Evolutionary conservation across 495 filamentous ascomycete genomes (phyloP).

Genomic region (Penicillium bialowiezense): DNA sequence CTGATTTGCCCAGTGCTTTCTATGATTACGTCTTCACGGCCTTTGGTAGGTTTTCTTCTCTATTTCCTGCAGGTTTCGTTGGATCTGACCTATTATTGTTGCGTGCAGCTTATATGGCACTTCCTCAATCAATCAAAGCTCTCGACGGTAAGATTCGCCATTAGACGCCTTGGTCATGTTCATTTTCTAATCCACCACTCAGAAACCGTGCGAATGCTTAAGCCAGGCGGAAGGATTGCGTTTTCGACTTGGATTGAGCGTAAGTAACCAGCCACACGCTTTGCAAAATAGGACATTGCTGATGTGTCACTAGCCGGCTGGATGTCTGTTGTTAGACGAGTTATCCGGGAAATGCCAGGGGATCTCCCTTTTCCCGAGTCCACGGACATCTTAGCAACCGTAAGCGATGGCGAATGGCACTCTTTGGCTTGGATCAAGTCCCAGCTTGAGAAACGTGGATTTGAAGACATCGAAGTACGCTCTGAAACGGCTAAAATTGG

Average conservation of each 20-base stretch:
- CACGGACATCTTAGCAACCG: constrained; percentile 20
- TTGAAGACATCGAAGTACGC: constrained; percentile 27
- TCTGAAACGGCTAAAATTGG: constrained; percentile 15
- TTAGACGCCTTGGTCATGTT: background rate
- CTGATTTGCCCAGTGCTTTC: constrained; percentile 21
- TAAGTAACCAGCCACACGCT: constrained; percentile 14
- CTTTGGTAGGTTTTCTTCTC: constrained; percentile 28
- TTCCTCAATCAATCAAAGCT: constrained; percentile 22
- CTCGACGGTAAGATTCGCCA: constrained; percentile 25
- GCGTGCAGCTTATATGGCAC: constrained; percentile 25
- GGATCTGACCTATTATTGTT: background rate
- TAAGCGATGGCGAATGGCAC: constrained; percentile 31
- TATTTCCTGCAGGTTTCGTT: background rate
- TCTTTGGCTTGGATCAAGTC: constrained; percentile 26
- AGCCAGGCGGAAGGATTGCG: constrained; percentile 34
- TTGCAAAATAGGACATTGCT: background rate
- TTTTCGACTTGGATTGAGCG: constrained; percentile 36
- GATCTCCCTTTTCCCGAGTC: constrained; percentile 26
- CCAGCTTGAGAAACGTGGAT: constrained; percentile 29
- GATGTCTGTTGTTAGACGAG: constrained; percentile 22
- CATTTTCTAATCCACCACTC: background rate
- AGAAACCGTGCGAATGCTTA: constrained; percentile 37
- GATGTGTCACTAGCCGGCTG: constrained; percentile 27
- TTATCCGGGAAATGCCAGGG: constrained; percentile 26
- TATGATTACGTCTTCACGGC: constrained; percentile 34